Percentiles rank a stretch among this genome's conserved stretches.
Conservation (phyloP, 1,139 yeast species). For the Kodamaea ohmeri region DNA sequence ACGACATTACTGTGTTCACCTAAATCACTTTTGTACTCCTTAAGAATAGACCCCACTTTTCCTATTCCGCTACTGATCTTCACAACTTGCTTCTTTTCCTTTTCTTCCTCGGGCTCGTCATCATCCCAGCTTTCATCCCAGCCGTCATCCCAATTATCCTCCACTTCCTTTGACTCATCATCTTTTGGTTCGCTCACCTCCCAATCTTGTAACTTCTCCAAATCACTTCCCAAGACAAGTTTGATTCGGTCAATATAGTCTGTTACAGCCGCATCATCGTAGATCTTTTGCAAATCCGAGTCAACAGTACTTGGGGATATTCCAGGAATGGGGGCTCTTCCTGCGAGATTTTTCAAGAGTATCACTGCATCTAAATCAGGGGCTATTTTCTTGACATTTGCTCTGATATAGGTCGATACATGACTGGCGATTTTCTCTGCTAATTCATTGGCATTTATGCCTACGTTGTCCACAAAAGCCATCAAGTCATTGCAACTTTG, state of each 20-base stretch:
- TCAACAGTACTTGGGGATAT: constrained; percentile 7
- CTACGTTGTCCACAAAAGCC: constrained; percentile 6
- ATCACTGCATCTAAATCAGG: constrained; percentile 18
- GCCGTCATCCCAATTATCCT: constrained; percentile 20
- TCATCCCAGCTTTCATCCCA: constrained; percentile 22
- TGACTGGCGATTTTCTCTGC: constrained; percentile 2
- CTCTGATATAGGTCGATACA: constrained; percentile 2
- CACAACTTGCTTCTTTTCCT: neutral
- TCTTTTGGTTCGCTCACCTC: constrained; percentile 2
- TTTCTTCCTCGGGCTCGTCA: constrained; percentile 11
- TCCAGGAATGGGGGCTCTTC: constrained; percentile 18
- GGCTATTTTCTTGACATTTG: constrained; percentile 27
- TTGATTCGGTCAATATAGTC: constrained; percentile 16
- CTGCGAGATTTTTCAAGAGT: constrained; percentile 24
- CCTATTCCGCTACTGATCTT: neutral
- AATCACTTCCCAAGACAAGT: constrained; percentile 14
- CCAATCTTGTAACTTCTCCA: constrained; percentile 9
- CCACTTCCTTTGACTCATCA: constrained; percentile 6
- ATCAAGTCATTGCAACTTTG: constrained; percentile 6
- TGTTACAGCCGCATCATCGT: constrained; percentile 32
- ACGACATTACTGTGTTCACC: constrained; percentile 1
- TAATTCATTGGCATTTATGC: constrained; percentile 3
- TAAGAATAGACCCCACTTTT: neutral
- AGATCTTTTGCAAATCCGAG: constrained; percentile 24
- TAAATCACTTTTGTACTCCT: neutral